Percentiles rank a stretch among this genome's conserved stretches.
Conservation (phyloP, 139 green algal species). For the Chlamydomonas applanata region DNA sequence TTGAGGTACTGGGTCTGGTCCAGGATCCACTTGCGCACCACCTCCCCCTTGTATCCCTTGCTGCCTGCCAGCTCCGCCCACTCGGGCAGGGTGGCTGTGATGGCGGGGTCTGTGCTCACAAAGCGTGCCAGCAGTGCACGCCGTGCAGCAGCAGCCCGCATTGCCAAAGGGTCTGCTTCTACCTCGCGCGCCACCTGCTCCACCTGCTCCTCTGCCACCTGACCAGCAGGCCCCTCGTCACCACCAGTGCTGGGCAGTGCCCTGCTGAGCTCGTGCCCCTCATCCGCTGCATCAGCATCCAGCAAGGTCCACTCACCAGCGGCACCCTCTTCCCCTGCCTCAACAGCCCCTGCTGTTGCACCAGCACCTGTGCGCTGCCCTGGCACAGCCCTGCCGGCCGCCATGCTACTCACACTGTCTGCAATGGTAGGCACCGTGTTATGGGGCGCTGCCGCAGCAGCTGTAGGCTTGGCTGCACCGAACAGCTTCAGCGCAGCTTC, state of each 20-base stretch:
- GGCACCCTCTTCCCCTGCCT: too few species aligned
- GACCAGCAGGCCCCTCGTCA: too few species aligned
- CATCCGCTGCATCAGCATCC: too few species aligned
- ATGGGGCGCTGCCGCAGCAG: neutral
- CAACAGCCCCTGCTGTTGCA: too few species aligned
- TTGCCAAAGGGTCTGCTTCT: neutral
- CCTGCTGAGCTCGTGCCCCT: too few species aligned
- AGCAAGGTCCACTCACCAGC: too few species aligned
- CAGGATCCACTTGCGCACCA: neutral
- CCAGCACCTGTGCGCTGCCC: too few species aligned
- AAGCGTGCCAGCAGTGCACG: neutral
- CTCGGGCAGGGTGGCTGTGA: neutral
- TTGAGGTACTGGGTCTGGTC: slow-evolving; percentile 10
- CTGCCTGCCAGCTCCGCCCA: neutral
- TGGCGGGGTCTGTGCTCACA: neutral
- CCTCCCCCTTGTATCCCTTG: neutral
- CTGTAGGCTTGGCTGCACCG: neutral
- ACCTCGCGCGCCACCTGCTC: neutral
- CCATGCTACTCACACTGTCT: too few species aligned
- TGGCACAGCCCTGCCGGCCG: too few species aligned
- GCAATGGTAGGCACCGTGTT: neutral
- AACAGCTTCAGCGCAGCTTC: neutral
- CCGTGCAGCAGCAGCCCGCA: neutral
- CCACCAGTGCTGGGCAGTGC: too few species aligned
- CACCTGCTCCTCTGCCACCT: too few species aligned